Percentiles rank a stretch among this genome's conserved stretches.
phyloP scores from a whole-genome alignment of 768 basidiomycete genomes.

The Coprinopsis strossmayeri region DNA sequence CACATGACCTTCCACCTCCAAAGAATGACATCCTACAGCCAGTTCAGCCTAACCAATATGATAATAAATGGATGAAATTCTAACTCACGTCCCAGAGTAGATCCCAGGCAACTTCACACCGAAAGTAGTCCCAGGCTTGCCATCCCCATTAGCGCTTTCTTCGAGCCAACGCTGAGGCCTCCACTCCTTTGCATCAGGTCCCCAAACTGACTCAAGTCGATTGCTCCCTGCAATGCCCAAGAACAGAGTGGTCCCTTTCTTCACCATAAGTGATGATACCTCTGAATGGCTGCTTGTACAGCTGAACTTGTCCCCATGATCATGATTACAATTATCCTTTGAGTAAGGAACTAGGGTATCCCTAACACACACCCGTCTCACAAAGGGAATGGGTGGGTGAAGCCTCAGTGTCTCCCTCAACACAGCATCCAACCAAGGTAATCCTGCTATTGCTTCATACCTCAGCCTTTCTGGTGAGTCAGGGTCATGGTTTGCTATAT shows the following conservation, averaged over 20 bases:
- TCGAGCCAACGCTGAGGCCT: conserved; percentile 47
- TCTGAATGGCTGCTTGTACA: too few species aligned
- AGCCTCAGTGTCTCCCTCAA: conserved; percentile 41
- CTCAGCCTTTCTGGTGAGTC: conserved; percentile 10
- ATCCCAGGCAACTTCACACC: conserved; percentile 34
- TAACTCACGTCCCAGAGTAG: conserved; percentile 42
- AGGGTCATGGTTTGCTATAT: conserved; percentile 9
- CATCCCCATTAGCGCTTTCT: too few species aligned
- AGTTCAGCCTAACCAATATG: not conserved
- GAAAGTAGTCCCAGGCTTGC: conserved; percentile 7
- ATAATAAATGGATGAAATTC: not conserved
- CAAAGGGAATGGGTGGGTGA: conserved; percentile 43
- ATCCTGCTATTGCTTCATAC: conserved; percentile 23
- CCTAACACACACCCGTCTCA: conserved; percentile 37
- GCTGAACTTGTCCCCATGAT: too few species aligned
- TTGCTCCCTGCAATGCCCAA: conserved; percentile 43
- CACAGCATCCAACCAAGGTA: conserved; percentile 39
- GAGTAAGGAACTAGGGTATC: conserved; percentile 40
- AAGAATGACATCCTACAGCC: conserved; percentile 46
- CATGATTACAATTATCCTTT: conserved; percentile 12
- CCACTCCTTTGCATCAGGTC: conserved; percentile 41
- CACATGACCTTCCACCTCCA: conserved; percentile 46
- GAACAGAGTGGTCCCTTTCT: conserved; percentile 41
- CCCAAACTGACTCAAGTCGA: conserved; percentile 45
- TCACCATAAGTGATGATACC: conserved; percentile 32